A percentile compares a stretch with the other conserved stretches of the same genome.
Evolutionary conservation across 176 grass and related monocot genomes (phyloP).

Genomic region (Musa itinerans): DNA sequence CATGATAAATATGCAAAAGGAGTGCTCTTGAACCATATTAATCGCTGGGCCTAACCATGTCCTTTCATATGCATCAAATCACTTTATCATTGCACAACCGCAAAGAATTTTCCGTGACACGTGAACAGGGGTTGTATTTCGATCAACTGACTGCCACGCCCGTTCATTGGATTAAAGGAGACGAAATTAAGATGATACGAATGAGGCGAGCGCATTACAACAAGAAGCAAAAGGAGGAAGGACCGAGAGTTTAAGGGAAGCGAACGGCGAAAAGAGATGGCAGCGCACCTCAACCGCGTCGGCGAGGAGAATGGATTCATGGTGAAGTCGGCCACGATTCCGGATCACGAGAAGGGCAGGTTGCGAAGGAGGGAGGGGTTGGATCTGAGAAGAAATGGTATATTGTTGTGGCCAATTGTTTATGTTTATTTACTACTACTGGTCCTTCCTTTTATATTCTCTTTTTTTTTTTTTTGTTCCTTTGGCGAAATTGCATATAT

Average conservation of each 20-base stretch:
- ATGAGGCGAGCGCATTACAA: neutral
- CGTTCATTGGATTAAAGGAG: neutral
- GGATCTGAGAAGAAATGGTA: too few species aligned
- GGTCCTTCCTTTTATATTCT: too few species aligned
- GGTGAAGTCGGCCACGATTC: slow-evolving; percentile 45
- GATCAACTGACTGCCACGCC: neutral
- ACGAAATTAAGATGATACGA: neutral
- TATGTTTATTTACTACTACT: too few species aligned
- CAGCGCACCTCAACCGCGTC: slow-evolving; percentile 73
- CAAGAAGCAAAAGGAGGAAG: neutral
- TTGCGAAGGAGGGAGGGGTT: neutral
- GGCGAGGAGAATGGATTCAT: slow-evolving; percentile 92
- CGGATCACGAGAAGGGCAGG: neutral
- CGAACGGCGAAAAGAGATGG: neutral
- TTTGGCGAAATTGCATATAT: too few species aligned
- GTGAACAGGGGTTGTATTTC: neutral
- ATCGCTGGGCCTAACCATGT: too few species aligned
- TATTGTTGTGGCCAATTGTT: too few species aligned
- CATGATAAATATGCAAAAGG: too few species aligned
- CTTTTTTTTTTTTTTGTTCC: too few species aligned
- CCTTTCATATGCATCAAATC: too few species aligned
- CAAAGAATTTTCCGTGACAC: neutral
- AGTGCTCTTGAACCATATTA: too few species aligned
- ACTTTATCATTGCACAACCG: too few species aligned
- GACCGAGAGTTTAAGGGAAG: neutral